Evolutionary conservation across 2,329 filamentous ascomycete genomes (phyloP).

Genomic region (Penicillium sp.): DNA sequence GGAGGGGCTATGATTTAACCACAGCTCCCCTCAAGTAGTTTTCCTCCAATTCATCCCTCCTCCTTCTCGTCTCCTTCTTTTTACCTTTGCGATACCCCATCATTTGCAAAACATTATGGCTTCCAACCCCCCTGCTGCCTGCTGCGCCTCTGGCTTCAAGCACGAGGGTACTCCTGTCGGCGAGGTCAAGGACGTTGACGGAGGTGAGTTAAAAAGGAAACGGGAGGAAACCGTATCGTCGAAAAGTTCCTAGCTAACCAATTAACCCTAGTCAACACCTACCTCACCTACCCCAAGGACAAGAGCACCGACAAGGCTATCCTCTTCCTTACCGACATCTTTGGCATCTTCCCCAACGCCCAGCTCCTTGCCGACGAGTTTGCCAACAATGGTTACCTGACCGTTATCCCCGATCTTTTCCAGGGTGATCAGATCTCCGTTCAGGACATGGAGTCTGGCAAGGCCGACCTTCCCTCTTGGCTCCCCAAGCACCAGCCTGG

Average conservation of each 20-base stretch:
- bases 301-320: slow-evolving; percentile 58
- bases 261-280: slow-evolving; percentile 53
- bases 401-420: slow-evolving; percentile 72
- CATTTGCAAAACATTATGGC: slow-evolving; percentile 47
- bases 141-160: slow-evolving; percentile 55
- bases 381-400: slow-evolving; percentile 73
- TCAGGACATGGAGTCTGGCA: slow-evolving; percentile 52
- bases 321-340: slow-evolving; percentile 62
- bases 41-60: background rate
- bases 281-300: slow-evolving; percentile 59
- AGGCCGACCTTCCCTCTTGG: slow-evolving; percentile 57
- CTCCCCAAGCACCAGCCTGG: slow-evolving; percentile 53
- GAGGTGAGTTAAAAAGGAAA: slow-evolving; percentile 39
- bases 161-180: slow-evolving; percentile 56
- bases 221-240: background rate
- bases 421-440: slow-evolving; percentile 65
- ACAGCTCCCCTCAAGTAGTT: background rate
- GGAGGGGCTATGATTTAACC: slow-evolving; percentile 7
- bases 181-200: slow-evolving; percentile 52
- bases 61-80: background rate
- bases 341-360: slow-evolving; percentile 63
- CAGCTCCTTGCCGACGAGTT: slow-evolving; percentile 74
- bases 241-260: background rate
- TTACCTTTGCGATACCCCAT: background rate
- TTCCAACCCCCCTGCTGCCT: slow-evolving; percentile 54